Percentiles rank a stretch among this genome's conserved stretches.
Evolutionary conservation across 495 filamentous ascomycete species (phyloP).

Genomic region (Aspergillus kassunensis): DNA sequence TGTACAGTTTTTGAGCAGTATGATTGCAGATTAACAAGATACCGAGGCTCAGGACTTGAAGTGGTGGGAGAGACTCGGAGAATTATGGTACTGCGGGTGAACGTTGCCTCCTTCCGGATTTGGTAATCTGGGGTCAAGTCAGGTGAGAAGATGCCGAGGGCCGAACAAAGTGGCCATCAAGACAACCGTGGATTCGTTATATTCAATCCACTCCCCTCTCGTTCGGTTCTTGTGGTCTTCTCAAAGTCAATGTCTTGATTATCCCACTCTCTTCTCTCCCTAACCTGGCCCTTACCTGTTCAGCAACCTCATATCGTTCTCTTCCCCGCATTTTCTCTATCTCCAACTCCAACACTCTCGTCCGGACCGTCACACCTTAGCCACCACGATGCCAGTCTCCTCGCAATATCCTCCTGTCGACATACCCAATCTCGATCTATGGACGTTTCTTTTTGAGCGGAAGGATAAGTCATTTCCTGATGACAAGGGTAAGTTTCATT

Average conservation of each 20-base stretch:
- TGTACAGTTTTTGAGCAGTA: too few species aligned
- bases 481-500: slow-evolving; percentile 33
- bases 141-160: slow-evolving; percentile 8
- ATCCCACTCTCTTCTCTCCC: too few species aligned
- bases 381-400: slow-evolving; percentile 36
- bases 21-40: too few species aligned
- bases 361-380: slow-evolving; percentile 15
- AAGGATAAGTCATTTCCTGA: slow-evolving; percentile 65
- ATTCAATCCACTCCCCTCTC: too few species aligned
- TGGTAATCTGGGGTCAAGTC: slow-evolving; percentile 6
- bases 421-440: slow-evolving; percentile 57
- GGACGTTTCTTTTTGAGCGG: slow-evolving; percentile 74
- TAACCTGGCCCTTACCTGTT: too few species aligned
- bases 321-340: slow-evolving; percentile 1
- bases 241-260: background rate
- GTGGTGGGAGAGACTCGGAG: too few species aligned
- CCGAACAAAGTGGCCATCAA: background rate
- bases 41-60: too few species aligned
- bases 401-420: slow-evolving; percentile 36
- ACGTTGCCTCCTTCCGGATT: background rate
- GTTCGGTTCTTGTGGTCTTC: background rate
- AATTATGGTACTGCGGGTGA: too few species aligned
- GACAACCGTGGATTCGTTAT: background rate
- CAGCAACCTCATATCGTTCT: background rate
- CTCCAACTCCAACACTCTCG: background rate